phyloP scores from a whole-genome alignment of 2,329 filamentous ascomycete genomes.

The Aspergillus chevalieri region DNA sequence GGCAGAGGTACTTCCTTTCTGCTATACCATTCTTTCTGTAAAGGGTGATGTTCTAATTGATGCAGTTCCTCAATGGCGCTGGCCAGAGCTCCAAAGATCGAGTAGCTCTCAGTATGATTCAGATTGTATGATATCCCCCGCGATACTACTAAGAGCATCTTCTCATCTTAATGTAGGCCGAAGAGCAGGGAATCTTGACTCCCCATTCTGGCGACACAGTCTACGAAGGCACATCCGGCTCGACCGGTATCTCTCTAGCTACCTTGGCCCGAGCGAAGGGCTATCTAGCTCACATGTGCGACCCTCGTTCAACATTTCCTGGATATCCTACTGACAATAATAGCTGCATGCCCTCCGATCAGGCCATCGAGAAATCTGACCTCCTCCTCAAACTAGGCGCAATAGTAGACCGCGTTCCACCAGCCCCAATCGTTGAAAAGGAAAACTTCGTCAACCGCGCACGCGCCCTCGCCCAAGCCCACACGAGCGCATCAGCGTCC shows the following conservation, averaged over 20 bases:
- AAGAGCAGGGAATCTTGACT: slow-evolving; percentile 66
- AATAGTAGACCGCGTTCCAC: slow-evolving; percentile 81
- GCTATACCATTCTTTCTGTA: neutral
- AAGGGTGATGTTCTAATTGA: neutral
- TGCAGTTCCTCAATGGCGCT: slow-evolving; percentile 79
- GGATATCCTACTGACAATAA: slow-evolving; percentile 10
- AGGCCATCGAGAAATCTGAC: slow-evolving; percentile 80
- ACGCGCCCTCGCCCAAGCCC: slow-evolving; percentile 65
- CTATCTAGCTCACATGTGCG: slow-evolving; percentile 81
- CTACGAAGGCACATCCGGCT: slow-evolving; percentile 95
- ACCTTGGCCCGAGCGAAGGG: slow-evolving; percentile 81
- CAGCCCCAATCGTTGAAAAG: slow-evolving; percentile 88
- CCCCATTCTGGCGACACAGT: slow-evolving; percentile 86
- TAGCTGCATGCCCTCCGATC: slow-evolving; percentile 87
- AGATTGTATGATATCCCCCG: slow-evolving; percentile 39
- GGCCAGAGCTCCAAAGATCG: slow-evolving; percentile 92
- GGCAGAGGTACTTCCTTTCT: slow-evolving; percentile 58
- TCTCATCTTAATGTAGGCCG: slow-evolving; percentile 51
- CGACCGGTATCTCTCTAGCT: slow-evolving; percentile 90
- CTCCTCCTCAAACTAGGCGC: slow-evolving; percentile 85
- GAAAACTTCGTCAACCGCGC: slow-evolving; percentile 94
- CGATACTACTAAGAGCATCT: neutral
- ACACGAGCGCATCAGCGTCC: slow-evolving; percentile 46
- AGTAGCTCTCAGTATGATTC: slow-evolving; percentile 85
- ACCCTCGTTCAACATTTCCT: slow-evolving; percentile 2